Evolutionary conservation across 2,329 filamentous ascomycete genomes (phyloP).

Genomic region (Ophiostoma ulmi): DNA sequence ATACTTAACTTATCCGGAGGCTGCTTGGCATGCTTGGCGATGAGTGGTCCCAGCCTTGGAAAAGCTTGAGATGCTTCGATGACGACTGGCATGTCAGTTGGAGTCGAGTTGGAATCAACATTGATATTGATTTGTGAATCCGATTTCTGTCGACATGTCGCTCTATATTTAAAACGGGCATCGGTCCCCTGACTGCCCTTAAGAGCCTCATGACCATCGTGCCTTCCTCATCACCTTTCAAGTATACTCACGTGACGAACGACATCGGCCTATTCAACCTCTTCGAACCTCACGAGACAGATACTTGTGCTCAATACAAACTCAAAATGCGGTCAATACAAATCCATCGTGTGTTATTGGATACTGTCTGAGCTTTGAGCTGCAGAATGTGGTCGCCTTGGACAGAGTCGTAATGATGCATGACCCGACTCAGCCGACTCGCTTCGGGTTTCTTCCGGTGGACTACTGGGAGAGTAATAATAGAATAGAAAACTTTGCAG

Average conservation of each 20-base stretch:
- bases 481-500: neutral
- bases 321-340: neutral
- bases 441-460: constrained; percentile 1
- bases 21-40: constrained; percentile 12
- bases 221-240: neutral
- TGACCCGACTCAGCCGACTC: neutral
- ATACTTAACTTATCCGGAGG: neutral
- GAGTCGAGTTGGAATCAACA: neutral
- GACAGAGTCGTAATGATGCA: neutral
- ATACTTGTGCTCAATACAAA: neutral
- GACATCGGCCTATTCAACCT: neutral
- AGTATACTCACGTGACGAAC: neutral
- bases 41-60: neutral
- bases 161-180: neutral
- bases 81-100: neutral
- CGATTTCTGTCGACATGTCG: neutral
- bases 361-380: neutral
- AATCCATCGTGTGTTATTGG: neutral
- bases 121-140: neutral
- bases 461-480: neutral
- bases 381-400: neutral
- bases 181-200: neutral
- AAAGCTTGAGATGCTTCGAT: neutral
- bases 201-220: neutral
- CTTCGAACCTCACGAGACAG: neutral